Base-by-base conservation (phyloP, 352 stramenopile genomes). In the Globisporangium nagaii region DNA sequence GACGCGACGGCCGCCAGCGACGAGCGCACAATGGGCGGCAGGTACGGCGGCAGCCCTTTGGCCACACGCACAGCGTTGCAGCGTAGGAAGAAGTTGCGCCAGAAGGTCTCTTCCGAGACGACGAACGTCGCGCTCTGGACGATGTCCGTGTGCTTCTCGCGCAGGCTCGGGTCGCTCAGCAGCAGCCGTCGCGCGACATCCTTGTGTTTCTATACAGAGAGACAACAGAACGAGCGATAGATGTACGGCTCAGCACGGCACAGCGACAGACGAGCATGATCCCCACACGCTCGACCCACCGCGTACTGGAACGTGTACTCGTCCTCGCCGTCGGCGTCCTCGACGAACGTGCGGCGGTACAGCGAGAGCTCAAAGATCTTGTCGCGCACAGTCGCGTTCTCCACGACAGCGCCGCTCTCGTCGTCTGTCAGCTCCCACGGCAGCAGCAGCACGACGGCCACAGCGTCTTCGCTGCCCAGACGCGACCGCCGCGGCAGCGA, bases 11-110 rank as follows among this genome's bases (percentile, higher is more conserved):
- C 66, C 8, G 63, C 40, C 13, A 62, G 27, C 1, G 44, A 61
- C 0, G 70, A 79, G 31, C 57, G 65, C 20, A 64, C 62, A 25
- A 70, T 58, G 39, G 86, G 72, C 2, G 65, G 70, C 40, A 89
- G 64, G 46, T 87, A 89, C 6, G 79, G 60, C 36, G 68, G 45
- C 28, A 83, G 58, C 2, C 60, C 58, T 24, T 66, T 55, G 1
- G 57, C 59, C 8, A 86, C 35, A 7, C 74, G 62, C 8, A 86
- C 42, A 15, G 72, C 64, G 39, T 89, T 89, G 62, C 75, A 87
- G 37, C 72, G 75, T 49, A 89, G 56, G 52, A 89, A 86, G 56
- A 80, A 87, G 41, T 89, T 84, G 56, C 76, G 75, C 75, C 75
- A 89, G 60, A 89, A 86, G 4, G 62, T 35, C 34, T 80, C 63